Evolutionary conservation across 352 stramenopile genomes (phyloP).

Genomic region (Pythium rhizo-oryzae): DNA sequence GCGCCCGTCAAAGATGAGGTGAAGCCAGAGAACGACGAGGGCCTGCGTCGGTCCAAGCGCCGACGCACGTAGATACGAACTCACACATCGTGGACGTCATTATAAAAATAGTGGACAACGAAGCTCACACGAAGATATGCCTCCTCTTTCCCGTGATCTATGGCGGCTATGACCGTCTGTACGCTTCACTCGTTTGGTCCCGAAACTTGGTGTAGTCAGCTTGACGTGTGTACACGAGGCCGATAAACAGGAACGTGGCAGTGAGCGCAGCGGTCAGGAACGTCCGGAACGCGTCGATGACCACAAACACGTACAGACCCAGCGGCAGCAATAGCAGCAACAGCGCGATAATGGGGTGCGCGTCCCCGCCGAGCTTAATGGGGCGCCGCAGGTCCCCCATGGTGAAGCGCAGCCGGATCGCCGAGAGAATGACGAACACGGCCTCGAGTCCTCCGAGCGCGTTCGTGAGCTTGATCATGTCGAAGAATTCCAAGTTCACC

Average conservation of each 20-base stretch:
- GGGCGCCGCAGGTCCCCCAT: slow-evolving; percentile 37
- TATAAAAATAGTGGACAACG: slow-evolving; percentile 6
- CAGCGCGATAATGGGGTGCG: slow-evolving; percentile 34
- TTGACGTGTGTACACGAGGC: slow-evolving; percentile 52
- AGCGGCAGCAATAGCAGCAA: slow-evolving; percentile 43
- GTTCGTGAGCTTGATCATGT: slow-evolving; percentile 63
- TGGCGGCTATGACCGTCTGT: background rate
- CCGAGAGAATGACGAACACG: slow-evolving; percentile 44
- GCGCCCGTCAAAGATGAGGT: slow-evolving; percentile 14
- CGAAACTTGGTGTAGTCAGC: slow-evolving; percentile 51
- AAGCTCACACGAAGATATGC: background rate
- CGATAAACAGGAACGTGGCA: slow-evolving; percentile 50
- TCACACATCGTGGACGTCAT: background rate
- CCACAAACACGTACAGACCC: slow-evolving; percentile 36
- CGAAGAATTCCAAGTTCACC: slow-evolving; percentile 49
- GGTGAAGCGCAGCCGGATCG: slow-evolving; percentile 45
- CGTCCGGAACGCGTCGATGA: slow-evolving; percentile 43
- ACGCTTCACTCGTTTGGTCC: background rate
- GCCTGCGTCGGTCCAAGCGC: slow-evolving; percentile 53
- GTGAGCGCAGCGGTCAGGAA: slow-evolving; percentile 46
- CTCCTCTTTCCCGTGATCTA: too few species aligned
- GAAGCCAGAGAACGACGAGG: background rate
- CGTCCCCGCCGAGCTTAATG: slow-evolving; percentile 48
- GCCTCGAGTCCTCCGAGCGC: slow-evolving; percentile 46
- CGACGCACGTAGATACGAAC: slow-evolving; percentile 2